These are phyloP conservation scores for Silene conica DNA, from an alignment of 148 eudicot species.

Conservation along the genomic window DNA sequence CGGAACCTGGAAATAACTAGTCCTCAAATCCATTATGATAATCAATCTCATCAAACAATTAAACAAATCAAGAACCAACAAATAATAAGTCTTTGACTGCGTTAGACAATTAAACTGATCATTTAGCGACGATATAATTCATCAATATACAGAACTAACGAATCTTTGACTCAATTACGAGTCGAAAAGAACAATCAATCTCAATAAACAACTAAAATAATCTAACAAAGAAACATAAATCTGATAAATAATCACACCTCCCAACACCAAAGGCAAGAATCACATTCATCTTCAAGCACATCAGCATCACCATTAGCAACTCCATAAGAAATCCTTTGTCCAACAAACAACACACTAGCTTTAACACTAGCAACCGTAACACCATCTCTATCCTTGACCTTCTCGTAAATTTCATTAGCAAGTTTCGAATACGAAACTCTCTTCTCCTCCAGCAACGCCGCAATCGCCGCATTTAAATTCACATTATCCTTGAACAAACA, in stretches of 20 bases:
- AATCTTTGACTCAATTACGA: background rate
- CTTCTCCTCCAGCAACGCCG: slow-evolving; percentile 77
- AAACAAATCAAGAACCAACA: no score
- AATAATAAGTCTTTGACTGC: no score
- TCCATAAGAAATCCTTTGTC: slow-evolving; percentile 72
- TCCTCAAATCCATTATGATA: no score
- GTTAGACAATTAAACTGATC: no score
- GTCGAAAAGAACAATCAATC: no score
- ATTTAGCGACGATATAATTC: no score
- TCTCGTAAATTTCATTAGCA: slow-evolving; percentile 48
- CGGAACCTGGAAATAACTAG: no score
- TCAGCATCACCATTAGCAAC: slow-evolving; percentile 55
- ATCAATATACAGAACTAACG: no score
- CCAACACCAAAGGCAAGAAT: slow-evolving; percentile 88
- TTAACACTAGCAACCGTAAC: slow-evolving; percentile 61
- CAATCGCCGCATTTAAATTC: slow-evolving; percentile 43
- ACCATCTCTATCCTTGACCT: slow-evolving; percentile 40
- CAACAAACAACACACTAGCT: slow-evolving; percentile 55
- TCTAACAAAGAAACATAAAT: no score
- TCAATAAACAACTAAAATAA: background rate
- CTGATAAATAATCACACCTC: slow-evolving; percentile 45
- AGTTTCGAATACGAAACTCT: slow-evolving; percentile 50
- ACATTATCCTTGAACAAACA: slow-evolving; percentile 4
- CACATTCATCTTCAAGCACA: slow-evolving; percentile 75
- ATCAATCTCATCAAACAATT: no score